Base-by-base conservation (phyloP, 2,329 filamentous ascomycete genomes). In the Cladosporium oxysporum region DNA sequence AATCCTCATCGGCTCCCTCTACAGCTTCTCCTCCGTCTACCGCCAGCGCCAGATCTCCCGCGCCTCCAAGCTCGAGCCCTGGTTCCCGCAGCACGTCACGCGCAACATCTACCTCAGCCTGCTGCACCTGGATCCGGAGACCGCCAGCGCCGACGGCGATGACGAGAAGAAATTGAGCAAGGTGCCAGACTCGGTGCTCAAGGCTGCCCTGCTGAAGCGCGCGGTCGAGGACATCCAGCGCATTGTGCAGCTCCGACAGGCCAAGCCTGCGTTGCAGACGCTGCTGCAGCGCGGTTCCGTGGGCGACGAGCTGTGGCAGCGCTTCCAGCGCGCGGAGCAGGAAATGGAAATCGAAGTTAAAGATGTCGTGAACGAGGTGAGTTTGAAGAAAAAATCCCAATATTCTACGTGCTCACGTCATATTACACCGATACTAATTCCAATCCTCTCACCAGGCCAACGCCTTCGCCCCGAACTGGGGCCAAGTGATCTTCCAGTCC, bases 301-400 rank as follows among this genome's bases (percentile, higher is more conserved):
- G 1, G 94, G 95, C 16, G 95, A 99, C 77, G 95, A 99, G 78
- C 80, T 99, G 71, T 97, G 93, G 91, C 92, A 97, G 82, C 86
- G 94, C 47, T 97, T 98, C 79, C 81, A 89, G 79, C 87, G 92
- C 60, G 95, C 94, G 0, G 95, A 99, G 85, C 93, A 96, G 82
- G 95, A 99, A 81, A 96, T 98, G 84, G 93, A 99, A 81, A 92
- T 93, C 71, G 95, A 99, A 81, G 84, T 99, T 68, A 88, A 92
- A 73, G 95, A 99, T 79, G 94, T 98, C 28, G 93, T 98, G 37
- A 87, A 89, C 73, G 94, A 98, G 88, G 93, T 96, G 79, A 68
- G 84, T 23, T 3, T 12, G 3, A 10, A 35, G 7, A 35, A 4
- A 33, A 11, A n/a, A 37, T 5, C 21, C 8, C 21, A 50, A 2